phyloP scores from a whole-genome alignment of 2,329 filamentous ascomycete genomes.

The Penicillium aurantiogriseum region DNA sequence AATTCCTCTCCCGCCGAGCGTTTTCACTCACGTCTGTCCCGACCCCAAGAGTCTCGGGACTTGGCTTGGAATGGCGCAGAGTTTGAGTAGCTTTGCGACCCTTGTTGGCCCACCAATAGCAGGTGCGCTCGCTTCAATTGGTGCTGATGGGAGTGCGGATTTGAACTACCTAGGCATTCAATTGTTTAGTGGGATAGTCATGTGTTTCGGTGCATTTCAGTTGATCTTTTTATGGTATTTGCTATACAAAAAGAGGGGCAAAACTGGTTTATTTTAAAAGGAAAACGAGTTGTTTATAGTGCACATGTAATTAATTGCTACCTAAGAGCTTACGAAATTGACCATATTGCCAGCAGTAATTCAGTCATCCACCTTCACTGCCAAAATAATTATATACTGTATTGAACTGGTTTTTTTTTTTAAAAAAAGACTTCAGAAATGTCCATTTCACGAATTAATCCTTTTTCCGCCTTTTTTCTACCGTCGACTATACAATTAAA shows the following conservation, averaged over 20 bases:
- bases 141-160: constrained; percentile 25
- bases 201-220: constrained; percentile 40
- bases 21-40: constrained; percentile 51
- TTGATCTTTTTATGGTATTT: constrained; percentile 26
- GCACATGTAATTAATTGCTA: background rate
- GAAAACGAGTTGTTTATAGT: background rate
- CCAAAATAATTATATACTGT: too few species aligned
- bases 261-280: constrained; percentile 19
- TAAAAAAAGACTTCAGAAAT: too few species aligned
- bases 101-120: constrained; percentile 51
- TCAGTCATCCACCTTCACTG: too few species aligned
- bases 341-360: too few species aligned
- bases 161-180: constrained; percentile 46
- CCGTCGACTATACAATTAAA: too few species aligned
- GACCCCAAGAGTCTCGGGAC: constrained; percentile 48
- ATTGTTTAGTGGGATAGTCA: constrained; percentile 43
- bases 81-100: constrained; percentile 48
- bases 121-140: constrained; percentile 45
- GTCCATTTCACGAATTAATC: too few species aligned
- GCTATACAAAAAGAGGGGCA: constrained; percentile 16
- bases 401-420: too few species aligned
- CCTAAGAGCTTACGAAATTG: too few species aligned
- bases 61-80: constrained; percentile 52
- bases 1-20: constrained; percentile 62
- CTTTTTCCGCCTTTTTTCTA: too few species aligned